Percentiles rank a stretch among this genome's conserved stretches.
These are phyloP conservation scores for Vinca minor DNA, from an alignment of 257 asterid genomes.

Conservation along the genomic window DNA sequence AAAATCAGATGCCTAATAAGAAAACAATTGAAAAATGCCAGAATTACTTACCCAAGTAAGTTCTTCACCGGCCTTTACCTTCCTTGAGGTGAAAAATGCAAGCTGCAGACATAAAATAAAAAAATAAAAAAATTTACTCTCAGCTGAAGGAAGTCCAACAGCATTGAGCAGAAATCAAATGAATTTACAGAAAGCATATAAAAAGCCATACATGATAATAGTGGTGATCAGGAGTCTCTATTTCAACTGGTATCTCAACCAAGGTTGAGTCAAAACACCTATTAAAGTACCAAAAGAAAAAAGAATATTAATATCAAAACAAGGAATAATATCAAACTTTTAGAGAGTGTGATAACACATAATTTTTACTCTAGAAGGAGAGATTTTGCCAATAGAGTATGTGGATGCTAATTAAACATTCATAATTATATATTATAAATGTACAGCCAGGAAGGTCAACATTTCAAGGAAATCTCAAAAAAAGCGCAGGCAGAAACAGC, in stretches of 20 bases:
- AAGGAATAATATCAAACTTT: background rate
- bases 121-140: background rate
- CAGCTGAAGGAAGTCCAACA: slow-evolving; percentile 7
- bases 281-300: slow-evolving; percentile 1
- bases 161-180: slow-evolving; percentile 12
- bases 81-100: slow-evolving; percentile 77
- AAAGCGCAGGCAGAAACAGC: slow-evolving; percentile 1
- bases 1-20: slow-evolving; percentile 5
- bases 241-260: slow-evolving; percentile 85
- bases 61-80: slow-evolving; percentile 83
- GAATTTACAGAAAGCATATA: slow-evolving; percentile 18
- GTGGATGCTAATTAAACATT: background rate
- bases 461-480: background rate
- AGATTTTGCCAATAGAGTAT: background rate
- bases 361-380: background rate
- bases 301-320: background rate
- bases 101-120: slow-evolving; percentile 47
- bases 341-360: background rate
- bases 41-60: slow-evolving; percentile 75
- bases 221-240: slow-evolving; percentile 81
- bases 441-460: background rate
- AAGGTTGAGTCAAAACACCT: slow-evolving; percentile 79
- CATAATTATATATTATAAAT: background rate
- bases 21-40: background rate
- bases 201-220: slow-evolving; percentile 64